These are phyloP conservation scores for Serpula lacrymans DNA, from an alignment of 768 basidiomycete genomes.

Conservation along the genomic window DNA sequence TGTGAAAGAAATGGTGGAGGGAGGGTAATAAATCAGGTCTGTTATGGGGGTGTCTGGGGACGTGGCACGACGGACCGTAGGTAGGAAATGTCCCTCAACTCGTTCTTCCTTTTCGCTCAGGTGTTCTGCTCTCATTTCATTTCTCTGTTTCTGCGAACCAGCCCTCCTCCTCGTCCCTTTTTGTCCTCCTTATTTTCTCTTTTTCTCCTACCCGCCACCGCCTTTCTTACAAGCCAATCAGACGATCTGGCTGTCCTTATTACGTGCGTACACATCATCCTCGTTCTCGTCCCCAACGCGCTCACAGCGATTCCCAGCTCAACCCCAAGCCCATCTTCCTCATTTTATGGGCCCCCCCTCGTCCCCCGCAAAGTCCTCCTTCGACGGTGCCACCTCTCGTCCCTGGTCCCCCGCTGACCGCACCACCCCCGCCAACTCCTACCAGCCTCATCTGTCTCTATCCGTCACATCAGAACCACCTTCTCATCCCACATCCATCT, in stretches of 20 bases:
- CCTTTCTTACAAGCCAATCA: neutral
- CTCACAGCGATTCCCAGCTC: neutral
- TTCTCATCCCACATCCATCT: constrained; percentile 28
- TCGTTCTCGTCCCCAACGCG: neutral
- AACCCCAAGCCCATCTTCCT: constrained; percentile 7
- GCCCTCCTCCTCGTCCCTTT: neutral
- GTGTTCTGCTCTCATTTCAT: constrained; percentile 3
- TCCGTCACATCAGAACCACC: constrained; percentile 22
- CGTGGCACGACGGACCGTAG: constrained; percentile 12
- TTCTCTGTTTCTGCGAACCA: constrained; percentile 5
- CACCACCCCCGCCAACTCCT: constrained; percentile 35
- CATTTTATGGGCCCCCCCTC: constrained; percentile 32
- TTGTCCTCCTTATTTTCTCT: neutral
- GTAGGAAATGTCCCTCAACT: constrained; percentile 10
- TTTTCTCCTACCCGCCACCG: neutral
- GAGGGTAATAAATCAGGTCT: neutral
- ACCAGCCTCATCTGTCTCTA: constrained; percentile 16
- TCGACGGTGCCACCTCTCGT: constrained; percentile 22
- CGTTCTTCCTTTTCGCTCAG: constrained; percentile 6
- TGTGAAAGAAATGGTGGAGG: constrained; percentile 19
- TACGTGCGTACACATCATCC: constrained; percentile 6
- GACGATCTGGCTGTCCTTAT: neutral
- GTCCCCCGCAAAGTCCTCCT: constrained; percentile 24
- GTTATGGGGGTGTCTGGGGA: constrained; percentile 12
- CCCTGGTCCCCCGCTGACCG: constrained; percentile 31